phyloP scores from a whole-genome alignment of 768 basidiomycete genomes.

The Boletus insuetus region DNA sequence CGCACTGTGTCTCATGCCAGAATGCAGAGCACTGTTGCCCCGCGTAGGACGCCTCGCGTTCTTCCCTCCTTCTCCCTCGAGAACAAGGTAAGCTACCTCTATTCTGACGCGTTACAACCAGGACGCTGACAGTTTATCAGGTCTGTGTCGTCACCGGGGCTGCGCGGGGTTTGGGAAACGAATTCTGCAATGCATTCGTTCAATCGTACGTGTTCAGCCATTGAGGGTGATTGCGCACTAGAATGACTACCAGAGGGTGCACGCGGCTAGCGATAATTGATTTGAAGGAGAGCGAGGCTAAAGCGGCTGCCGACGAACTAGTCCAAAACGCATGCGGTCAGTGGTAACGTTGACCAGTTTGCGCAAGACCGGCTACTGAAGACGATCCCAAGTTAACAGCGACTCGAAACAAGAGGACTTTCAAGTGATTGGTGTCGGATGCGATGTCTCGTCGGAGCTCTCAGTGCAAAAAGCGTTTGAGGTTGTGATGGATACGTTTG shows the following conservation, averaged over 20 bases:
- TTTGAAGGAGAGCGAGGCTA: slow-evolving; percentile 66
- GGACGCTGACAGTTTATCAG: slow-evolving; percentile 35
- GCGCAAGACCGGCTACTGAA: slow-evolving; percentile 28
- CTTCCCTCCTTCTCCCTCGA: slow-evolving; percentile 78
- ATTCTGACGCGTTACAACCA: not conserved
- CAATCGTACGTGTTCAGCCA: slow-evolving; percentile 53
- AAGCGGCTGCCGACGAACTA: slow-evolving; percentile 68
- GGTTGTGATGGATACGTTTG: slow-evolving; percentile 59
- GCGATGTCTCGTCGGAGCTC: slow-evolving; percentile 83
- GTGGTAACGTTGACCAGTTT: slow-evolving; percentile 25
- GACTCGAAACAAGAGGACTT: slow-evolving; percentile 55
- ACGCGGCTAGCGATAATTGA: slow-evolving; percentile 79
- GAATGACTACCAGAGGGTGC: slow-evolving; percentile 59
- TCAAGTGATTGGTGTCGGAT: slow-evolving; percentile 71
- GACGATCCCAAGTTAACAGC: slow-evolving; percentile 47
- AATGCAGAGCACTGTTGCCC: slow-evolving; percentile 27
- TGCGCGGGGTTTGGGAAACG: slow-evolving; percentile 85
- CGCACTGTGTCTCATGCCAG: slow-evolving; percentile 12
- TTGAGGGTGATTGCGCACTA: not conserved
- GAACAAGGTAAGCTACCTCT: slow-evolving; percentile 52
- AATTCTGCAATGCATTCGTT: slow-evolving; percentile 88
- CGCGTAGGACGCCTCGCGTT: slow-evolving; percentile 40
- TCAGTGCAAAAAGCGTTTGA: slow-evolving; percentile 74
- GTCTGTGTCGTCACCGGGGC: slow-evolving; percentile 93
- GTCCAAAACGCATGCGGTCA: slow-evolving; percentile 48